phyloP scores from a whole-genome alignment of 2,329 filamentous ascomycete species.

The Ophiostoma montium region DNA sequence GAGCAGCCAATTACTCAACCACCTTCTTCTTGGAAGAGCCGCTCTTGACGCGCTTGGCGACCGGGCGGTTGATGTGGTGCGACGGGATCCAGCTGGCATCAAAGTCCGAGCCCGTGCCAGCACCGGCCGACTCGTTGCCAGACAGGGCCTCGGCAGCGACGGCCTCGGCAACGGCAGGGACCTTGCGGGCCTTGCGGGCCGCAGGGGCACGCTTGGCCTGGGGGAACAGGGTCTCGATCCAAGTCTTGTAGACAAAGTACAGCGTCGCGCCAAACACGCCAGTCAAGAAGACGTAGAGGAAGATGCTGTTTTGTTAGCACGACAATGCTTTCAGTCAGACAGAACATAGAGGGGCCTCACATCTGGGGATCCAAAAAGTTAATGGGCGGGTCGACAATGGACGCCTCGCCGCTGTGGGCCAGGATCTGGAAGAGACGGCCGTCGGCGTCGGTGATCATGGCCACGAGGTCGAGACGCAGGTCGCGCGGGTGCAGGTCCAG shows the following conservation, averaged over 20 bases:
- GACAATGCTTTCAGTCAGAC: too few relatives aligned
- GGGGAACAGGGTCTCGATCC: slow-evolving; percentile 91
- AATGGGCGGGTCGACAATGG: slow-evolving; percentile 43
- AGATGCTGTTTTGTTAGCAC: too few relatives aligned
- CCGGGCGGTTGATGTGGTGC: slow-evolving; percentile 75
- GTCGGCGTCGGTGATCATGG: slow-evolving; percentile 51
- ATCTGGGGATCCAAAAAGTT: slow-evolving; percentile 18
- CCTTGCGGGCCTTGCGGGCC: slow-evolving; percentile 52
- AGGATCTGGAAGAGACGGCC: slow-evolving; percentile 61
- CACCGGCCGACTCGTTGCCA: slow-evolving; percentile 55
- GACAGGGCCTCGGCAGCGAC: slow-evolving; percentile 41
- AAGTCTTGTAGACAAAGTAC: slow-evolving; percentile 98
- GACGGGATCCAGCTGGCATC: slow-evolving; percentile 91
- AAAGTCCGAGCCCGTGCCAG: slow-evolving; percentile 55
- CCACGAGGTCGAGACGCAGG: slow-evolving; percentile 60
- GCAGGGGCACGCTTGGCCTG: slow-evolving; percentile 59
- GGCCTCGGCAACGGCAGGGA: slow-evolving; percentile 15
- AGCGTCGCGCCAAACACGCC: slow-evolving; percentile 63
- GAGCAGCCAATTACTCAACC: background rate
- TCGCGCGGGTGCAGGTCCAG: slow-evolving; percentile 92
- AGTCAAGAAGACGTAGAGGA: slow-evolving; percentile 87
- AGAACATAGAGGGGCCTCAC: slow-evolving; percentile 35
- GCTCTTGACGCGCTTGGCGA: slow-evolving; percentile 53
- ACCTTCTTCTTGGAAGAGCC: slow-evolving; percentile 31
- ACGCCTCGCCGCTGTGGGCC: slow-evolving; percentile 70